Base-by-base conservation (phyloP, 164 flowering plant genomes). In the Litsea cubeba region DNA sequence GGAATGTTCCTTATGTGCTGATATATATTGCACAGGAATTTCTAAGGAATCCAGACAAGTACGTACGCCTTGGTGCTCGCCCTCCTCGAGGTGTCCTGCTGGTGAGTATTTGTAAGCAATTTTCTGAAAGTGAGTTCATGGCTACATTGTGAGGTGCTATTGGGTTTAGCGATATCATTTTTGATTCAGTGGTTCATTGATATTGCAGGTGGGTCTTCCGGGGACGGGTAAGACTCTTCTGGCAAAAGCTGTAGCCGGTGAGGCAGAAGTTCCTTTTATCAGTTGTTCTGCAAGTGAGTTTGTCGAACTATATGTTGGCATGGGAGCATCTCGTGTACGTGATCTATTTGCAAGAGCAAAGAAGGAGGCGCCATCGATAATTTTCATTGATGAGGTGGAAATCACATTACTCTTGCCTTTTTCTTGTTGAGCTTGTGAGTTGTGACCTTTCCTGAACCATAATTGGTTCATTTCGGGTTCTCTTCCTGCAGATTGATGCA, bases 211-310 rank as follows among this genome's bases (percentile, higher is more conserved):
- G 65, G 99, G 99, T 78, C 99, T 90, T 79, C 99, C 99, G 62
- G 99, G 99, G 87, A 95, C 99, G 73, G 99, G 99, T 71, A 95
- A 95, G 85, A 95, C 99, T 76, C 93, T 95, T 80, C 80, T 95
- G 71, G 99, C 99, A 71, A 95, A 95, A 82, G 99, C 99, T 76
- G 97, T 93, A 71, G 98, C 99, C 75, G 99, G 99, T 73, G 99
- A 95, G 82, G 98, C 99, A 76, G 99, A 95, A 50, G 99, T 95
- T 32, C 99, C 99, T 3, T 95, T 95, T 68, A 91, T 95, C 75
- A 93, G 98, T 82, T 93, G 98, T 82, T 95, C 98, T 73, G 99
- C 97, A 12, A 93, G 98, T 88, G 99, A 95, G 80, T 95, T 95
- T 79, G 97, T 95, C 3, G 99, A 95, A 78, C 76, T 95, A 79